A percentile compares a stretch with the other conserved stretches of the same genome.
phyloP scores from a whole-genome alignment of 1,284 basidiomycete genomes.

The Ceratobasidium sp. region DNA sequence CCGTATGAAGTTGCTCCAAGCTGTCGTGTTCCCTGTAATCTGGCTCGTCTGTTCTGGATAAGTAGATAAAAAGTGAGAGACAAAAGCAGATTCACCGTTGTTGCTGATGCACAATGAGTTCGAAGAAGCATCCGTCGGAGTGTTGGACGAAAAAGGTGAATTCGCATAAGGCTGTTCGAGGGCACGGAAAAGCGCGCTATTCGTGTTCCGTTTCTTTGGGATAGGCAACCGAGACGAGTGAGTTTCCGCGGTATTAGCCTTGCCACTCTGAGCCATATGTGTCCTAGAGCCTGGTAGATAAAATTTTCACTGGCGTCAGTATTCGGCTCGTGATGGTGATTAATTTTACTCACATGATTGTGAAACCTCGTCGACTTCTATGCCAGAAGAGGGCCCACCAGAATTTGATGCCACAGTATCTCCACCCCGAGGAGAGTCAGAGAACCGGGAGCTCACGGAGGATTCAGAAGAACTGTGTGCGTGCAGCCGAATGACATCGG shows the following conservation, averaged over 20 bases:
- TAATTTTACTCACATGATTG: background rate
- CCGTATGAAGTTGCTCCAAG: background rate
- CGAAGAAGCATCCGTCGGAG: background rate
- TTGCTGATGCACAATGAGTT: background rate
- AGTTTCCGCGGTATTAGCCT: too few species aligned
- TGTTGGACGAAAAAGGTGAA: background rate
- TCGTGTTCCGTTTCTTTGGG: constrained; percentile 14
- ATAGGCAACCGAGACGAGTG: constrained; percentile 4
- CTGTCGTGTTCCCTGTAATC: background rate
- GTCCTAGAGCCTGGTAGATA: too few species aligned
- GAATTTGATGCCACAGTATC: background rate
- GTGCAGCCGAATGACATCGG: background rate
- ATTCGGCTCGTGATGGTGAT: background rate
- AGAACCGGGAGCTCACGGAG: constrained; percentile 8
- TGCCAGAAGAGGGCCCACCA: background rate
- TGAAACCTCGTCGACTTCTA: background rate
- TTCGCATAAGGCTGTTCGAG: constrained; percentile 32
- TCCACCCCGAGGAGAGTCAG: background rate
- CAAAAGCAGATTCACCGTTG: background rate
- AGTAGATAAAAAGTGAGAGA: background rate
- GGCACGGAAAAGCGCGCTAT: constrained; percentile 30
- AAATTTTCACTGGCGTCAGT: background rate
- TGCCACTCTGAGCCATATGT: too few species aligned
- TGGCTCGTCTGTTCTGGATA: background rate
- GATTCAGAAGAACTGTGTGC: background rate